These are phyloP conservation scores for Drechslerella coelobrocha DNA, from an alignment of 2,329 filamentous ascomycete species.

Conservation along the genomic window DNA sequence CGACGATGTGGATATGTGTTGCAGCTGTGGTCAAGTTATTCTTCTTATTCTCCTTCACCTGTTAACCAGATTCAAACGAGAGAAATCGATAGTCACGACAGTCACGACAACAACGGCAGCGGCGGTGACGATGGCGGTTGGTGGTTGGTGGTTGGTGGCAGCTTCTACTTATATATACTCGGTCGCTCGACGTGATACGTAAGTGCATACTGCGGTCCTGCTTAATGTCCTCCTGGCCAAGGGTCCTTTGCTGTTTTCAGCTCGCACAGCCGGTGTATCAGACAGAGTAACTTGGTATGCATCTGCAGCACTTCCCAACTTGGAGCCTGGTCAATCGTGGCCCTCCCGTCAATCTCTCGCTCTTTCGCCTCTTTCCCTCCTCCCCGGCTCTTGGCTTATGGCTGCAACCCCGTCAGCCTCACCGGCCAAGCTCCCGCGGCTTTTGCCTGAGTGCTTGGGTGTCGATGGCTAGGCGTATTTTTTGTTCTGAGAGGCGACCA, in stretches of 20 bases:
- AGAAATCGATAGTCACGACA: not conserved
- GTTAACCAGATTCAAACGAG: not conserved
- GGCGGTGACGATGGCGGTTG: too few relatives aligned
- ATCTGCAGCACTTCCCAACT: not conserved
- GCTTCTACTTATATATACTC: too few relatives aligned
- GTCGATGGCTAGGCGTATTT: conserved; percentile 3
- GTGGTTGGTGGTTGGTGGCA: too few relatives aligned
- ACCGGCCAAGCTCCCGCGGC: not conserved
- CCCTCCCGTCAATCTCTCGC: conserved; percentile 20
- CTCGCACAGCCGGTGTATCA: conserved; percentile 50
- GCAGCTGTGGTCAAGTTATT: conserved; percentile 1
- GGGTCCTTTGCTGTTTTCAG: conserved; percentile 11
- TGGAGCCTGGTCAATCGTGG: not conserved
- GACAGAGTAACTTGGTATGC: conserved; percentile 12
- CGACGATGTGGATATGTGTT: conserved; percentile 5
- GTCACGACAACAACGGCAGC: too few relatives aligned
- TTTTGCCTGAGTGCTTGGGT: not conserved
- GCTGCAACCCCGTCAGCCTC: conserved; percentile 33
- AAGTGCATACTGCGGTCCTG: not conserved
- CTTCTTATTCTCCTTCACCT: too few relatives aligned
- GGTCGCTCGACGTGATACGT: too few relatives aligned
- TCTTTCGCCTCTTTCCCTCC: not conserved
- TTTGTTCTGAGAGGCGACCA: not conserved
- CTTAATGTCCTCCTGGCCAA: not conserved
- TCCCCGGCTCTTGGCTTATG: not conserved